A percentile compares a stretch with the other conserved stretches of the same genome.
Evolutionary conservation across 768 basidiomycete species (phyloP).

Genomic region (Leucosporidium scottii): DNA sequence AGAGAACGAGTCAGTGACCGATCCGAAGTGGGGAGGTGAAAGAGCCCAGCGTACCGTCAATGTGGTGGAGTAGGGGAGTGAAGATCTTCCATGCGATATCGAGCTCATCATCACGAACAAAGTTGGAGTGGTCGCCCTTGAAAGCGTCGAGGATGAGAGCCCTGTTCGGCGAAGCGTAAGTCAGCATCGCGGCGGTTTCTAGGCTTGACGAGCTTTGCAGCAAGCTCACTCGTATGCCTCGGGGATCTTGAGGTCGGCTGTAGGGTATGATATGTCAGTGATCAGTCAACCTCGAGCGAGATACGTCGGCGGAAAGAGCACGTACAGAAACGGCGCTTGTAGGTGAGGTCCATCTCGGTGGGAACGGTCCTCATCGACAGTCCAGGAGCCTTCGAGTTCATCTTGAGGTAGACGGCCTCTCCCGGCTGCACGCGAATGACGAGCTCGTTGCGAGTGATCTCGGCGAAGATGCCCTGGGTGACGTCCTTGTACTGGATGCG

Average conservation of each 20-base stretch:
- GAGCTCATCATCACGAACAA: slow-evolving; percentile 94
- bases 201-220: too few species aligned
- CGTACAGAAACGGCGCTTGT: slow-evolving; percentile 80
- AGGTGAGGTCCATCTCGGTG: slow-evolving; percentile 96
- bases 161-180: slow-evolving; percentile 42
- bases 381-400: slow-evolving; percentile 92
- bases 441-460: slow-evolving; percentile 92
- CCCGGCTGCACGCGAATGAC: slow-evolving; percentile 90
- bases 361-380: slow-evolving; percentile 82
- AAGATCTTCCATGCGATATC: slow-evolving; percentile 99
- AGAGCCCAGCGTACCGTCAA: slow-evolving; percentile 16
- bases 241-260: slow-evolving; percentile 70
- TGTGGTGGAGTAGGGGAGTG: slow-evolving; percentile 50
- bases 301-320: neutral
- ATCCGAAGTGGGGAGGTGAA: neutral
- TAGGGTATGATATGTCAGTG: too few species aligned
- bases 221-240: slow-evolving; percentile 52
- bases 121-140: slow-evolving; percentile 98
- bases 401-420: slow-evolving; percentile 93
- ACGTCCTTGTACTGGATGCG: slow-evolving; percentile 98
- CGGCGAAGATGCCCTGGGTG: slow-evolving; percentile 90
- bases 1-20: slow-evolving; percentile 40
- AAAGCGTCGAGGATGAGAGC: slow-evolving; percentile 90
- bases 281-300: too few species aligned
- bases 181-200: too few species aligned